These are phyloP conservation scores for Petunia axillaris DNA, from an alignment of 257 asterid genomes.

Conservation along the genomic window DNA sequence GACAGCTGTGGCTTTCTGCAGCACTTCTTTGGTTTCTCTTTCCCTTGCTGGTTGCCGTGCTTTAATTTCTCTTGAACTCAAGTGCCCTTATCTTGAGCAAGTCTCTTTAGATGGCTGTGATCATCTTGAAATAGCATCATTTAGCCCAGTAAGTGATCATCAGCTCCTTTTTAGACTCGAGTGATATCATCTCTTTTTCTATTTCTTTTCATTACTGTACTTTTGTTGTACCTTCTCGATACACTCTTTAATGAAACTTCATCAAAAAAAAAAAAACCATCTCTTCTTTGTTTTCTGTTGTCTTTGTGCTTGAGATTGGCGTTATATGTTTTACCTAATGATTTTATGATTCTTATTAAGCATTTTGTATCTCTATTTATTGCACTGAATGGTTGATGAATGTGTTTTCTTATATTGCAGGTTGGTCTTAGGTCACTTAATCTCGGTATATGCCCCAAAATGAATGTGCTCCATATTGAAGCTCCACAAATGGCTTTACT, in stretches of 20 bases:
- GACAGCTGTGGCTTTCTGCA: constrained; percentile 71
- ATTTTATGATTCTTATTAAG: constrained; percentile 4
- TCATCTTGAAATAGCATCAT: constrained; percentile 91
- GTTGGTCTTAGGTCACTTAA: constrained; percentile 92
- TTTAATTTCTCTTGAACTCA: constrained; percentile 74
- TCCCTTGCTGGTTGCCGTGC: constrained; percentile 98
- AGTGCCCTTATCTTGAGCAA: constrained; percentile 81
- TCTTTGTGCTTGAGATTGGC: constrained; percentile 11
- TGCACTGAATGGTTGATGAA: background rate
- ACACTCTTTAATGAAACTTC: background rate
- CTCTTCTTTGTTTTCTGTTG: background rate
- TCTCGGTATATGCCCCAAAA: constrained; percentile 96
- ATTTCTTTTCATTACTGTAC: background rate
- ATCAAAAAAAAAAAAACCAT: background rate
- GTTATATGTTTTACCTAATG: constrained; percentile 8
- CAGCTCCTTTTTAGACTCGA: background rate
- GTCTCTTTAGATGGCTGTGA: constrained; percentile 95
- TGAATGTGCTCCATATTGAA: constrained; percentile 69
- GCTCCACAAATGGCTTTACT: constrained; percentile 91
- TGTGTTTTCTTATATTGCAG: constrained; percentile 41
- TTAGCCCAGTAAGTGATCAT: constrained; percentile 71
- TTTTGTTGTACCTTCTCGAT: background rate
- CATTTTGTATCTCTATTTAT: background rate
- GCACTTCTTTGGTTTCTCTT: constrained; percentile 74
- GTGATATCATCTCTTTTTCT: constrained; percentile 13